Percentiles rank a stretch among this genome's conserved stretches.
These are phyloP conservation scores for Zymoseptoria crescenta DNA, from an alignment of 2,329 filamentous ascomycete genomes.

Conservation along the genomic window DNA sequence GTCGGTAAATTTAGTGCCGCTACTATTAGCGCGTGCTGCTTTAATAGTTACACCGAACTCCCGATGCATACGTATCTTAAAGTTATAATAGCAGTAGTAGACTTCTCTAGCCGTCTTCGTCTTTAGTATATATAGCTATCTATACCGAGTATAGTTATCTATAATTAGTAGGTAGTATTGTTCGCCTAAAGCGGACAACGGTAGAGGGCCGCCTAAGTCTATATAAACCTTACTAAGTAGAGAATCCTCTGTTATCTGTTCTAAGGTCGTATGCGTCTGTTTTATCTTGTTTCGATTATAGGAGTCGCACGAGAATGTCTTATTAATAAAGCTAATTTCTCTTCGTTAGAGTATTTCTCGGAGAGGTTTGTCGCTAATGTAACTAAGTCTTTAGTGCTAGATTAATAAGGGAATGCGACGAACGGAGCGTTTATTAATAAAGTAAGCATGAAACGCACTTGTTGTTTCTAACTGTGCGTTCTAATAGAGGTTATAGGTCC, in stretches of 20 bases:
- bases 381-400: slow-evolving; percentile 1
- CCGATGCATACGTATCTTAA: not conserved
- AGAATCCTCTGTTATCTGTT: not conserved
- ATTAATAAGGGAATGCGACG: not conserved
- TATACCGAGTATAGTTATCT: not conserved
- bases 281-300: not conserved
- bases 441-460: not conserved
- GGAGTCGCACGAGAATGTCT: not conserved
- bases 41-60: not conserved
- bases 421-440: not conserved
- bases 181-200: not conserved
- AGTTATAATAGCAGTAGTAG: not conserved
- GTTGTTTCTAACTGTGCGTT: not conserved
- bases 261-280: not conserved
- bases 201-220: not conserved
- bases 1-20: not conserved
- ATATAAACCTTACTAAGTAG: not conserved
- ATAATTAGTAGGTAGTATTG: not conserved
- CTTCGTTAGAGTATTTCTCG: not conserved
- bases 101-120: not conserved
- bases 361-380: not conserved
- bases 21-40: not conserved
- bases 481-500: not conserved
- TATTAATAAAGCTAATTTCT: not conserved
- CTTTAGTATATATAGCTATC: not conserved